Percentiles rank a stretch among this genome's conserved stretches.
Conservation (phyloP, 1,284 basidiomycete species). For the Leccinum fallax region DNA sequence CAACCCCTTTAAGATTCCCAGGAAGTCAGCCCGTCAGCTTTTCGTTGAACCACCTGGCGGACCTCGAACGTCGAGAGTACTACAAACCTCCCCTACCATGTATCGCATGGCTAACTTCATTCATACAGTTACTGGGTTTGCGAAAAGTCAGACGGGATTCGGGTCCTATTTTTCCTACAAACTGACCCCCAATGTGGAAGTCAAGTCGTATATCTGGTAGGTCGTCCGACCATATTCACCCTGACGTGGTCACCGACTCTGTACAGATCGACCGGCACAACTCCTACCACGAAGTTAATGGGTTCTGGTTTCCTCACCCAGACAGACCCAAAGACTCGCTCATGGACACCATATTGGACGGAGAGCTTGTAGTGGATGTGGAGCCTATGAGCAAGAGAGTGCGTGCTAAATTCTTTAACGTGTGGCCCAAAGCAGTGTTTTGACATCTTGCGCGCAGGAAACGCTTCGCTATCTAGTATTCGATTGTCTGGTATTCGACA, state of each 20-base stretch:
- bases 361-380: slow-evolving; percentile 91
- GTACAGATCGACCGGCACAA: slow-evolving; percentile 94
- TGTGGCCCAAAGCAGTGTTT: slow-evolving; percentile 6
- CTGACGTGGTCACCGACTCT: slow-evolving; percentile 7
- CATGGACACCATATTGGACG: slow-evolving; percentile 86
- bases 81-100: slow-evolving; percentile 30
- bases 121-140: slow-evolving; percentile 94
- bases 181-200: slow-evolving; percentile 63
- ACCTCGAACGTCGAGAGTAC: slow-evolving; percentile 85
- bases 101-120: slow-evolving; percentile 12
- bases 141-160: slow-evolving; percentile 98
- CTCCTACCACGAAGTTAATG: slow-evolving; percentile 72
- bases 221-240: slow-evolving; percentile 27
- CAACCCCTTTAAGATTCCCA: slow-evolving; percentile 66
- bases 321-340: slow-evolving; percentile 67
- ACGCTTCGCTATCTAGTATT: slow-evolving; percentile 87
- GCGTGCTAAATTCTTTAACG: slow-evolving; percentile 22
- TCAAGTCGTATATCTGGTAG: slow-evolving; percentile 84
- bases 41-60: slow-evolving; percentile 63
- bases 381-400: slow-evolving; percentile 76
- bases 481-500: slow-evolving; percentile 89
- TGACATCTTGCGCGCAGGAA: slow-evolving; percentile 51
- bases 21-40: slow-evolving; percentile 95
- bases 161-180: slow-evolving; percentile 86
- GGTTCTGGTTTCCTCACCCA: slow-evolving; percentile 89